Evolutionary conservation across 495 filamentous ascomycete genomes (phyloP).

Genomic region (Penicillium desertorum): DNA sequence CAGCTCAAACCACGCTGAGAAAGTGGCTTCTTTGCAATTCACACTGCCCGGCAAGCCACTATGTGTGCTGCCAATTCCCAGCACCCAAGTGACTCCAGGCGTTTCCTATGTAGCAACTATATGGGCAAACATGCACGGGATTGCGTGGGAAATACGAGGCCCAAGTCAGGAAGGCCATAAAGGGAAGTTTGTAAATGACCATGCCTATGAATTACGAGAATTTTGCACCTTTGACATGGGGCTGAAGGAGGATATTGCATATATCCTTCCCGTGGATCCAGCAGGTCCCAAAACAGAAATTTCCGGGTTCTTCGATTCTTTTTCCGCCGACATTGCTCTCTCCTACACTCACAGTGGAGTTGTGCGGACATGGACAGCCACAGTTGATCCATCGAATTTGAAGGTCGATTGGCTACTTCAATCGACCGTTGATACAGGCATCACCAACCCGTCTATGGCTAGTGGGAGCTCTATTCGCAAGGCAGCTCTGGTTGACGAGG

Average conservation of each 20-base stretch:
- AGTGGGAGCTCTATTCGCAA: slow-evolving; percentile 87
- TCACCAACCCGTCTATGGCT: slow-evolving; percentile 70
- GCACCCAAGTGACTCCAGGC: slow-evolving; percentile 50
- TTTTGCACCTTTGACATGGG: slow-evolving; percentile 74
- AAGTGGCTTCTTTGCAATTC: slow-evolving; percentile 60
- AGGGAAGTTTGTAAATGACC: slow-evolving; percentile 21
- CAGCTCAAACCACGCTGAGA: slow-evolving; percentile 52
- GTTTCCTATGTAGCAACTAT: slow-evolving; percentile 74
- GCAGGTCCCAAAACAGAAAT: slow-evolving; percentile 69
- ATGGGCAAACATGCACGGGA: slow-evolving; percentile 75
- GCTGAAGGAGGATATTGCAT: slow-evolving; percentile 70
- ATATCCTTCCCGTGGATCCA: slow-evolving; percentile 87
- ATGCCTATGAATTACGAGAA: slow-evolving; percentile 52
- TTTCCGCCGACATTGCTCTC: slow-evolving; percentile 83
- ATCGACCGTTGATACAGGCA: slow-evolving; percentile 77
- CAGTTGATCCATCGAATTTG: slow-evolving; percentile 56
- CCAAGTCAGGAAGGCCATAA: slow-evolving; percentile 21
- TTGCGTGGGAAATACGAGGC: slow-evolving; percentile 78
- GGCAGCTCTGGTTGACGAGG: slow-evolving; percentile 74
- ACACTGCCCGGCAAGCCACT: slow-evolving; percentile 68
- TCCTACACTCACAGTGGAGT: slow-evolving; percentile 77
- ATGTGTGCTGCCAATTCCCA: slow-evolving; percentile 76
- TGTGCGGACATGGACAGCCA: slow-evolving; percentile 83
- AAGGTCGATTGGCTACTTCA: slow-evolving; percentile 82
- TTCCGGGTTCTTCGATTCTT: slow-evolving; percentile 83